Base-by-base conservation (phyloP, 108 stramenopile species). In the Mayamaea pseudoterrestris region DNA sequence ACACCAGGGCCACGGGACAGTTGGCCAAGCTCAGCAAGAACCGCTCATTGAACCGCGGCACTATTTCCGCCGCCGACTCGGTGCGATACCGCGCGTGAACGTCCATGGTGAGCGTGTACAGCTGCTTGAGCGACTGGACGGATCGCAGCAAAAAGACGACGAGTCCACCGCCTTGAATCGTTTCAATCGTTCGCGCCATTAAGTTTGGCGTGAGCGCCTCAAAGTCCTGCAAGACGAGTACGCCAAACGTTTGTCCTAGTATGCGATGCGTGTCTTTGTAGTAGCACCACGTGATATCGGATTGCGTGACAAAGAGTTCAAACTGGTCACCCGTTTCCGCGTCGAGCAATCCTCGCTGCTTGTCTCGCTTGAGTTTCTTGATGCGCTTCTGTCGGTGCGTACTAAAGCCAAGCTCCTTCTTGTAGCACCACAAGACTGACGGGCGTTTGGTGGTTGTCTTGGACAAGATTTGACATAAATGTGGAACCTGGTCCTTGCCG, bases 91-190 rank as follows among this genome's bases (percentile, higher is more conserved):
- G 63, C 9, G 88, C 59, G 65, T 99, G 98, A 20, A 97, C 97
- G 66, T 99, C 98, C 98, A 99, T 98, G 47, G 79, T 62, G 94
- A 98, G 90, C 58, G 90, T 67, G 63, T 97, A 99, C 16, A 99
- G 74, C 58, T 97, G 95, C 53, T 79, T 90, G n/a, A 99, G 77
- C 30, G 81, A 85, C 46, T 91, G 76, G 55, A 99, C 95, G 3
- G 84, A 89, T 35, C 83, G 44, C 41, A 99, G 49, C 32, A 99
- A 59, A 47, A 99, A 73, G 5, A 98, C 65, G n/a, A 98, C 91
- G 20, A 96, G 41, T n/a, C 98, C 98, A 20, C 97, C 98, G 4
- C 98, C 97, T 45, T 86, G 68, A 6, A 98, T 94, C 7, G 98
- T 99, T 65, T 99, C 98, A 44, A 99, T 80, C 12, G 98, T 99